These are phyloP conservation scores for Juncus effusus DNA, from an alignment of 176 grass and related monocot genomes.

Conservation along the genomic window DNA sequence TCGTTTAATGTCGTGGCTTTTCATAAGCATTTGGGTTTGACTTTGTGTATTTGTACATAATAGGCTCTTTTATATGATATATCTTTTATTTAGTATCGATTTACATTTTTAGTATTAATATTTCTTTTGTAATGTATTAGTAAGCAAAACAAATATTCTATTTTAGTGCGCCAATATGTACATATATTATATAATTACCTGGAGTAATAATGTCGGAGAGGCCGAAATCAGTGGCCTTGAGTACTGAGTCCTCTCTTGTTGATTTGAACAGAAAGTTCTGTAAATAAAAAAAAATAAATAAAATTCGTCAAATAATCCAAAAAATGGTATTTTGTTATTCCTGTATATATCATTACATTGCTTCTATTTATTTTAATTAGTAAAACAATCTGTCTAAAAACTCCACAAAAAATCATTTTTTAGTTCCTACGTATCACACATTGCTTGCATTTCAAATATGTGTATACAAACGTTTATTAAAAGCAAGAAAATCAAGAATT, in stretches of 20 bases:
- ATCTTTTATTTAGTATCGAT: not conserved
- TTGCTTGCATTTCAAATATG: no score
- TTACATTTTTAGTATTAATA: conserved; percentile 4
- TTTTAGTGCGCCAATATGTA: not conserved
- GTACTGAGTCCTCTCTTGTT: conserved; percentile 57
- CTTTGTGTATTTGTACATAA: not conserved
- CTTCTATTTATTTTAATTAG: no score
- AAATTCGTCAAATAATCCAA: no score
- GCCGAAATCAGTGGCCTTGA: conserved; percentile 99
- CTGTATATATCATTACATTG: no score
- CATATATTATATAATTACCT: conserved; percentile 35
- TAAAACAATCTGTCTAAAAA: no score
- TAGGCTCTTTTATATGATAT: not conserved
- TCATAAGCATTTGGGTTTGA: not conserved
- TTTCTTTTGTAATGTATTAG: not conserved
- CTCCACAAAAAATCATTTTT: no score
- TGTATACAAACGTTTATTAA: no score
- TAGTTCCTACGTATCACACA: no score
- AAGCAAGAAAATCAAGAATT: no score
- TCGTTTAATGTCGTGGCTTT: not conserved
- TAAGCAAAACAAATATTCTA: not conserved
- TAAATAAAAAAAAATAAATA: conserved; percentile 50
- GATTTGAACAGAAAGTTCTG: conserved; percentile 99
- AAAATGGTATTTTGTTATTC: no score
- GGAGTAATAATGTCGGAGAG: conserved; percentile 91